Base-by-base conservation (phyloP, 2,329 filamentous ascomycete species). In the Fusarium tupiense region DNA sequence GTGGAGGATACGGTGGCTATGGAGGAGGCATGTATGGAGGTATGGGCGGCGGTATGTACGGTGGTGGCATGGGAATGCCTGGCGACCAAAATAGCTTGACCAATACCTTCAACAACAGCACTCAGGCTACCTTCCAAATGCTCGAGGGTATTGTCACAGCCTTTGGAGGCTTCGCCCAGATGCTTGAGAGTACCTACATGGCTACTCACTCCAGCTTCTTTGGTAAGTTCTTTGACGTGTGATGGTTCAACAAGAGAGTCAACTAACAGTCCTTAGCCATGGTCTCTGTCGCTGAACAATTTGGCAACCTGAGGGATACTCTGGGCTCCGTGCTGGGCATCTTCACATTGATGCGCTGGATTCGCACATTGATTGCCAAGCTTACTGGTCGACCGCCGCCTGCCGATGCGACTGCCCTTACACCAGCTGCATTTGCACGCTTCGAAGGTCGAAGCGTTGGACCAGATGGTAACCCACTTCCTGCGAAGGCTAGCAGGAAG, bases 121-220 rank as follows among this genome's bases (percentile, higher is more conserved):
- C 97, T 0, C 94, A 96, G 78, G 94, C 96, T 17, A 99, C 96
- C 1, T 99, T 99, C 81, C 96, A 98, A 86, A 94, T 99, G 88
- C 94, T 99, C 59, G 96, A 99, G 85, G 96, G 95, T 77, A 93
- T 99, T 66, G 96, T 99, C 20, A 94, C 94, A 31, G 95, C 96
- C 6, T 99, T 99, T 86, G 95, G 95, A 26, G 96, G 97, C 1
- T 98, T 99, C 81, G 94, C 97, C 19, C 96, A 99, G 86, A 99
- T 99, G 96, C 88, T 99, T 35, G 96, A 99, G 85, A 98, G 96
- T 86, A 98, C 96, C 17, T 99, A 98, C 80, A 99, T 99, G 97
- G 96, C 97, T 37, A 99, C 96, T 1, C 96, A 99, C 84, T 98
- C 95, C 11, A 98, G 94, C 61, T 99, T 99, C 84, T 99, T 98